These are phyloP conservation scores for Solanum tacnaense DNA, from an alignment of 257 asterid species.

Conservation along the genomic window DNA sequence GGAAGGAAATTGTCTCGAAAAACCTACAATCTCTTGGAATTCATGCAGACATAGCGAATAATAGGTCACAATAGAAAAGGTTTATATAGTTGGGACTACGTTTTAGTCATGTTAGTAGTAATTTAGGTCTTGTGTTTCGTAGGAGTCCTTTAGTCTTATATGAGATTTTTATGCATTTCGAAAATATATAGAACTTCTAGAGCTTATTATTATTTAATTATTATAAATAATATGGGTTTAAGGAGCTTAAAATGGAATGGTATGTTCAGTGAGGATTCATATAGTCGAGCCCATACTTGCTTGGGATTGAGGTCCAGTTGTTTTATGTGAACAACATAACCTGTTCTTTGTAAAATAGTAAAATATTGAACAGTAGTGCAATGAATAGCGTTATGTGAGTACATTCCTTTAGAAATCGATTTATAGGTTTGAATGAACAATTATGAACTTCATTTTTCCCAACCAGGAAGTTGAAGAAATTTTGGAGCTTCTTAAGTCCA, in stretches of 20 bases:
- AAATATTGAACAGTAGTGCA: neutral
- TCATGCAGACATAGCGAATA: neutral
- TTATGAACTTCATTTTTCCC: slow-evolving; percentile 2
- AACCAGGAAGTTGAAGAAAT: slow-evolving; percentile 97
- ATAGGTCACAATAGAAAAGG: neutral
- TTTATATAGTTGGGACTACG: neutral
- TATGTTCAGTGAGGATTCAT: neutral
- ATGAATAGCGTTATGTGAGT: neutral
- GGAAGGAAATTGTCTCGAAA: neutral
- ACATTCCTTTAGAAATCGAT: neutral
- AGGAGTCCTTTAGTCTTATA: neutral
- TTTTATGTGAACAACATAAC: neutral
- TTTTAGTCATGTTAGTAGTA: neutral
- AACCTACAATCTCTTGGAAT: neutral
- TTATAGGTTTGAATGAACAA: neutral
- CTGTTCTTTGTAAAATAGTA: neutral
- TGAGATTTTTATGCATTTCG: neutral
- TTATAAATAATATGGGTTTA: neutral
- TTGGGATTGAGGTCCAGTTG: neutral
- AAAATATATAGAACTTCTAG: neutral
- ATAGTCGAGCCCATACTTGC: neutral
- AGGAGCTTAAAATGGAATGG: neutral
- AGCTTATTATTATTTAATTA: neutral
- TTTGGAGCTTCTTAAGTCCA: slow-evolving; percentile 90
- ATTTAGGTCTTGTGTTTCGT: neutral